These are phyloP conservation scores for Monosporozyma yasuniensis DNA, from an alignment of 805 yeast genomes.

Conservation along the genomic window DNA sequence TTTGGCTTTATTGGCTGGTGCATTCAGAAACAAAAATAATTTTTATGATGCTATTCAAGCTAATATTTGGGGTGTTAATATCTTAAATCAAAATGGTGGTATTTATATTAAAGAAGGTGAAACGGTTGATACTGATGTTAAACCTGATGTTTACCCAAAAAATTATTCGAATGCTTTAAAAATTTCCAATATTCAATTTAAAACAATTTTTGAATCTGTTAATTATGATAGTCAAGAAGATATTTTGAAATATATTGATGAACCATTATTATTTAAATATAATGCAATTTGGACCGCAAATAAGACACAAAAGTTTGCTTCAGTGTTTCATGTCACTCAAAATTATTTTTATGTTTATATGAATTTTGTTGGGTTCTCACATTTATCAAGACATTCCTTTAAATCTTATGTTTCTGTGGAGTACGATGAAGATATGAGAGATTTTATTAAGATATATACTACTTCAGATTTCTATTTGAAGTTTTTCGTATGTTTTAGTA, in stretches of 20 bases:
- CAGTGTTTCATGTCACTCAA: constrained; percentile 55
- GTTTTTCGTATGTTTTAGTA: constrained; percentile 43
- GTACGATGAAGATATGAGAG: constrained; percentile 3
- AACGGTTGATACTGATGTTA: background rate
- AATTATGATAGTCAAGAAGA: constrained; percentile 4
- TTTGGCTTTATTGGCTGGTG: constrained; percentile 54
- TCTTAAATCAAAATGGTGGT: constrained; percentile 6
- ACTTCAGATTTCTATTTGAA: constrained; percentile 33
- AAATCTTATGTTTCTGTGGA: constrained; percentile 47
- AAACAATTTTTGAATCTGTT: constrained; percentile 59
- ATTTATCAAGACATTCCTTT: constrained; percentile 42
- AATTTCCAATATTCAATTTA: constrained; percentile 61
- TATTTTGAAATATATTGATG: constrained; percentile 33
- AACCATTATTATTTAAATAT: constrained; percentile 52
- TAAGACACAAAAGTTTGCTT: constrained; percentile 59
- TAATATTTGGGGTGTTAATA: constrained; percentile 52
- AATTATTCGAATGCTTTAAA: constrained; percentile 52
- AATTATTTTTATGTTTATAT: constrained; percentile 52
- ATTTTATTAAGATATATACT: constrained; percentile 7
- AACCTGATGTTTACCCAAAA: constrained; percentile 40
- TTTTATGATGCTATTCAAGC: constrained; percentile 54
- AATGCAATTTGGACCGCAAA: constrained; percentile 63
- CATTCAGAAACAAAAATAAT: constrained; percentile 2
- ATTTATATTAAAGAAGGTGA: constrained; percentile 5
- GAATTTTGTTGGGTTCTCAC: constrained; percentile 62